phyloP scores from a whole-genome alignment of 2,329 filamentous ascomycete genomes.

The Pyrenophora graminea region DNA sequence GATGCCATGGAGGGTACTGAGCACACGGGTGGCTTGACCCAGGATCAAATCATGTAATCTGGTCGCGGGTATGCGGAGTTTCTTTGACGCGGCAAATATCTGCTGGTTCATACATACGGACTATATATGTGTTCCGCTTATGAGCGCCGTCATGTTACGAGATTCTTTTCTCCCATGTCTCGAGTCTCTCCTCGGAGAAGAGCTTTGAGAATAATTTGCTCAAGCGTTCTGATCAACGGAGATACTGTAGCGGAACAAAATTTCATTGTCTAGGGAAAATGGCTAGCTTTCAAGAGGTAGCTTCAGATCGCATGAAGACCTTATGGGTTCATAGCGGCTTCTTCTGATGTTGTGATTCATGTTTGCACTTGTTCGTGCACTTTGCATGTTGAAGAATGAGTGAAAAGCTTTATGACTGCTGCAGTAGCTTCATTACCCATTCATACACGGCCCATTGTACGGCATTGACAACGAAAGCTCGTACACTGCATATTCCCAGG shows the following conservation, averaged over 20 bases:
- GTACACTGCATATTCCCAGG: constrained; percentile 76
- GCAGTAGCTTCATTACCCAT: constrained; percentile 69
- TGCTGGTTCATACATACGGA: constrained; percentile 4
- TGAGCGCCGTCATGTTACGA: constrained; percentile 20
- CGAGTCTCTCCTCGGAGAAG: constrained; percentile 25
- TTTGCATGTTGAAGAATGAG: no score
- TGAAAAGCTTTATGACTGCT: constrained; percentile 10
- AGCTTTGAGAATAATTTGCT: constrained; percentile 18
- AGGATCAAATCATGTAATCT: constrained; percentile 93
- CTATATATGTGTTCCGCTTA: constrained; percentile 8
- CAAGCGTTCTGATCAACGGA: constrained; percentile 10
- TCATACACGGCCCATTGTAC: constrained; percentile 93
- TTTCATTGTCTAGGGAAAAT: constrained; percentile 45
- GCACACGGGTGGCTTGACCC: constrained; percentile 72
- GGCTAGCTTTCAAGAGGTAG: constrained; percentile 25
- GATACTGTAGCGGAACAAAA: constrained; percentile 29
- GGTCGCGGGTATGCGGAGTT: not conserved
- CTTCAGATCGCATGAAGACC: constrained; percentile 6
- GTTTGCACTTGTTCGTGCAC: not conserved
- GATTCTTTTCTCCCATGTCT: constrained; percentile 20
- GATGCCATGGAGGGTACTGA: constrained; percentile 83
- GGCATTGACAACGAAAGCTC: constrained; percentile 92
- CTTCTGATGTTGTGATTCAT: not conserved
- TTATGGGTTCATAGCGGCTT: not conserved
- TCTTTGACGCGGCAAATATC: constrained; percentile 6